Evolutionary conservation across 139 green algal genomes (phyloP), one percentile per base, ranked within the genome.

Genomic region (Chlorella vulgaris): DNA sequence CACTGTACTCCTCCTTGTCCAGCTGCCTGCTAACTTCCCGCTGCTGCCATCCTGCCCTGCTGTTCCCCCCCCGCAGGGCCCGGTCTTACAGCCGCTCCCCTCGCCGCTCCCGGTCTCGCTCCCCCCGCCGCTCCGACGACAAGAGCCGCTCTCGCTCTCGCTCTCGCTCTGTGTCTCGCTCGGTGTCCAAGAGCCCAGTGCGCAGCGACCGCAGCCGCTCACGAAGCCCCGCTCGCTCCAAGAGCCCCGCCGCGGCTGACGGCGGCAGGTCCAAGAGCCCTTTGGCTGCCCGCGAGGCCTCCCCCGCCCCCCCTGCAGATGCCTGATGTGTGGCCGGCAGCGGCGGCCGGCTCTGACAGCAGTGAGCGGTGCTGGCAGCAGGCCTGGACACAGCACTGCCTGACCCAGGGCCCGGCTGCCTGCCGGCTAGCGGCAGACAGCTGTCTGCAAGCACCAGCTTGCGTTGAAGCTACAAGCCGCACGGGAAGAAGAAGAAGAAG

Each of bases 151-250:
- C 62, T 31, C 76, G 28, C 33, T 29, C 42, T 43, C 36, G 51
- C 36, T 71, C 26, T 3, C 26, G 31, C 67, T 38, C 24, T 53
- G 50, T 69, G 38, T 70, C 42, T 33, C 80, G 61, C 47, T 61
- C 33, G 51, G 68, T 61, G 35, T 83, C 77, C 15, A 35, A 43
- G 8, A 61, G 31, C 29, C 78, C 69, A 38, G 38, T 53, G 31
- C 55, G 47, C 21, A 76, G 69, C 42, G 69, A 76, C 67, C 66
- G 65, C 78, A 62, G 39, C 74, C 73, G 76, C 82, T 61, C 31
- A 28, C 66, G 28, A 36, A 35, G 62, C 76, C 42, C 18, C 8
- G 26, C 6, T 2, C 62, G 55, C 53, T 60, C 50, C 36, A 15
- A n/a, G n/a, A n/a, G n/a, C n/a, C n/a, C n/a, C n/a, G n/a, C n/a